A percentile compares a stretch with the other conserved stretches of the same genome.
Evolutionary conservation across 306 rosid species (phyloP).

Genomic region (Inga laurina): DNA sequence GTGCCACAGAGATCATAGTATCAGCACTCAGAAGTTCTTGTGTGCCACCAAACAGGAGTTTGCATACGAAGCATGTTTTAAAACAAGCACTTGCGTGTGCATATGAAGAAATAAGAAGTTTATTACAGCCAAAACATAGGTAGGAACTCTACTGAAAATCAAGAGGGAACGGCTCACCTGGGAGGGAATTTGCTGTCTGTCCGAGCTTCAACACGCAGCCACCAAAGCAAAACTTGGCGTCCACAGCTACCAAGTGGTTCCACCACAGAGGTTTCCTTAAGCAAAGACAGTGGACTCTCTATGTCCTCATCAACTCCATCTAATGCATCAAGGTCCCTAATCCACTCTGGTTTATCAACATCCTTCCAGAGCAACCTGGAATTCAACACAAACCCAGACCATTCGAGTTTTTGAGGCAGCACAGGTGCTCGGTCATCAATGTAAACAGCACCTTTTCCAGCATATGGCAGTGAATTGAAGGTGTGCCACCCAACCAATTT

Average conservation of each 20-base stretch:
- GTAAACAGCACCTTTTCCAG: slow-evolving; percentile 67
- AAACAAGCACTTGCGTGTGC: not conserved
- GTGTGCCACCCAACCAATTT: slow-evolving; percentile 95
- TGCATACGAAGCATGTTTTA: not conserved
- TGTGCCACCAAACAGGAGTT: not conserved
- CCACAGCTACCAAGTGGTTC: slow-evolving; percentile 98
- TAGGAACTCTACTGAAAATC: not conserved
- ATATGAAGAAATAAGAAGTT: not conserved
- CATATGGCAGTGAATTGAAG: slow-evolving; percentile 69
- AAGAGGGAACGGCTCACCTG: slow-evolving; percentile 53
- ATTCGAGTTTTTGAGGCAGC: slow-evolving; percentile 83
- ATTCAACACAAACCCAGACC: slow-evolving; percentile 97
- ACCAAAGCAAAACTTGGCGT: slow-evolving; percentile 90
- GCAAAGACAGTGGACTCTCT: slow-evolving; percentile 79
- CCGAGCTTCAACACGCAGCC: slow-evolving; percentile 99
- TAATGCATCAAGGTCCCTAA: slow-evolving; percentile 68
- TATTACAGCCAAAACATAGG: not conserved
- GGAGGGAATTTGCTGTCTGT: slow-evolving; percentile 97
- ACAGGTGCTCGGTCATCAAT: slow-evolving; percentile 86
- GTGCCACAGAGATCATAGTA: not conserved
- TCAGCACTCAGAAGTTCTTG: not conserved
- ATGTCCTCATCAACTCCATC: slow-evolving; percentile 57
- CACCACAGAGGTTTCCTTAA: slow-evolving; percentile 73
- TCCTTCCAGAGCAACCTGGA: slow-evolving; percentile 86
- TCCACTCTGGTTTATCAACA: slow-evolving; percentile 82